Base-by-base conservation (phyloP, 495 filamentous ascomycete species). In the Podospora didyma region DNA sequence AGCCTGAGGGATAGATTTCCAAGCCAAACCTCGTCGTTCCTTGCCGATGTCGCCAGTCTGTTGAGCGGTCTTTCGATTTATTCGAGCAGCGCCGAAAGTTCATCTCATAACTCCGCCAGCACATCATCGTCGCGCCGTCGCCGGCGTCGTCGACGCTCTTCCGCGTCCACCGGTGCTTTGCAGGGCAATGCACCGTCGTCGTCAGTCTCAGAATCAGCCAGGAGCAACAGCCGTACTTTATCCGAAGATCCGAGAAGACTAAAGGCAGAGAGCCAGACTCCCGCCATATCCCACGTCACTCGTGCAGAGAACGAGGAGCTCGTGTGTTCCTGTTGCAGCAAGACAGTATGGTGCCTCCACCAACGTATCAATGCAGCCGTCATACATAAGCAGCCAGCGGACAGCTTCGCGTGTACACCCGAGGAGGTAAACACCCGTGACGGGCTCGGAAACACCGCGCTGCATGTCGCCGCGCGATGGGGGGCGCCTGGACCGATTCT, bases 401-500 rank as follows among this genome's bases (percentile, higher is more conserved):
- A 58, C 2, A 37, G 44, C 12, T 58, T 61, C 24, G 45, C 20
- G 49, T 53, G 49, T 54, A 49, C 59, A 17, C 39, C 42, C 9
- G 45, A 49, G 37, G 59, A 61, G 39, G 54, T 24, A 2, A 26
- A 53, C 45, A 24, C 31, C 49, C 59, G 46, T 34, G 54, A 61
- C 35, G 54, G 46, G 9, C 46, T 61, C 16, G 59, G 49, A 4
- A 58, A 61, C 39, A 58, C 59, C 0, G 54, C 59, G 2, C 54
- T 61, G 9, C 59, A 58, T 16, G 59, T 57, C 21, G 59, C 54
- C 0, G 54, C 59, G 44, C 59, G 59, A 26, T 61, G 59, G 59
- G 50, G 44, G 6, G 59, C 54, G 24, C 54, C 59, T 1, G 23
- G 31, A 19, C 59, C 49, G n/a, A 49, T 61, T 11, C 49, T 61